phyloP scores from a whole-genome alignment of 306 rosid species.

The Fragaria nilgerrensis region DNA sequence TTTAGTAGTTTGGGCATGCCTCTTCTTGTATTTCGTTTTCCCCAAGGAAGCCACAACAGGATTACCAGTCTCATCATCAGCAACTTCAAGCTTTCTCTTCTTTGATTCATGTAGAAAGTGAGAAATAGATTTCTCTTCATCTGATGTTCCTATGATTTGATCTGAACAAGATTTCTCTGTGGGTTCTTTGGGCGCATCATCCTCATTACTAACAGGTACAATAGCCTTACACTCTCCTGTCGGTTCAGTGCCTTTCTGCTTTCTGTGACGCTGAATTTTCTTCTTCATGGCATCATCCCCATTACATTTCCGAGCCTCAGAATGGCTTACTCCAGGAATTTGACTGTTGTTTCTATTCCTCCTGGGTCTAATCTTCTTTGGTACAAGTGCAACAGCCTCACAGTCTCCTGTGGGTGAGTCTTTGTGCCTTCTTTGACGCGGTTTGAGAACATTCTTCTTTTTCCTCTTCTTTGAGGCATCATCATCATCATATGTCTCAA shows the following conservation, averaged over 20 bases:
- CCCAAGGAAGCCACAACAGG: conserved; percentile 20
- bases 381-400: conserved; percentile 15
- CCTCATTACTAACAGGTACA: conserved; percentile 13
- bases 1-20: conserved; percentile 16
- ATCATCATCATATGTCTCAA: conserved; percentile 15
- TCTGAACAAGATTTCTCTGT: conserved; percentile 17
- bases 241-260: conserved; percentile 19
- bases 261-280: not conserved
- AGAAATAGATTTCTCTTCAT: conserved; percentile 37
- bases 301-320: conserved; percentile 14
- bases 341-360: conserved; percentile 30
- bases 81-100: conserved; percentile 38
- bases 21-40: conserved; percentile 26
- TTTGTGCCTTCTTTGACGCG: conserved; percentile 14
- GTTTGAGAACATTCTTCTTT: conserved; percentile 8
- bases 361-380: conserved; percentile 35
- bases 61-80: conserved; percentile 7
- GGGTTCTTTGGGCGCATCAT: conserved; percentile 7
- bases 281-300: conserved; percentile 18
- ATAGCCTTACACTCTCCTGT: conserved; percentile 18
- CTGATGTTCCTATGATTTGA: conserved; percentile 31
- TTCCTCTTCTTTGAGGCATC: conserved; percentile 23
- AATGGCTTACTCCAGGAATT: conserved; percentile 1
- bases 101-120: conserved; percentile 29
- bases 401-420: conserved; percentile 19